Percentiles rank a stretch among this genome's conserved stretches.
phyloP scores from a whole-genome alignment of 148 eudicot genomes.

The Fagopyrum esculentum region DNA sequence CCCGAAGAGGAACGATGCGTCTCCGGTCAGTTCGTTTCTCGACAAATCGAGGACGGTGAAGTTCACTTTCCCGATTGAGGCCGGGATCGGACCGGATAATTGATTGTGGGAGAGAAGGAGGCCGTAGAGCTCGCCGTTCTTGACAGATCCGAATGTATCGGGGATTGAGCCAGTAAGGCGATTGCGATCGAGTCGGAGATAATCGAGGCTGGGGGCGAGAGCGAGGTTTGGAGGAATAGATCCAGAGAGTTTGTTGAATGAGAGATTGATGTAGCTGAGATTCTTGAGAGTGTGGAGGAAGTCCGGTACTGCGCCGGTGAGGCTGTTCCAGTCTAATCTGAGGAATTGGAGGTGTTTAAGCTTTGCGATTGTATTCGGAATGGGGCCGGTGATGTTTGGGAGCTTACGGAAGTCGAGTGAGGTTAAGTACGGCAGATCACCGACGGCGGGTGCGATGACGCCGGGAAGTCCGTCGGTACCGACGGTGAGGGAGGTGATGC shows the following conservation, averaged over 20 bases:
- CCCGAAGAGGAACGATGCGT: slow-evolving; percentile 38
- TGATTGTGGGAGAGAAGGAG: slow-evolving; percentile 24
- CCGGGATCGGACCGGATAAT: slow-evolving; percentile 30
- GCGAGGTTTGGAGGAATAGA: slow-evolving; percentile 25
- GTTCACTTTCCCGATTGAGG: slow-evolving; percentile 16
- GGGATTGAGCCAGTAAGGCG: slow-evolving; percentile 32
- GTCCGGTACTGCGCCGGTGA: slow-evolving; percentile 27
- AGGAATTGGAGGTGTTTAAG: slow-evolving; percentile 20
- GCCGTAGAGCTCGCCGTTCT: background rate
- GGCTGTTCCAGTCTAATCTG: slow-evolving; percentile 19
- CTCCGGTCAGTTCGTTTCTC: slow-evolving; percentile 28
- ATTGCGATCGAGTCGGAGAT: slow-evolving; percentile 9
- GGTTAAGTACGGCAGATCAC: slow-evolving; percentile 21
- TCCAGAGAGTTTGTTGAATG: slow-evolving; percentile 26
- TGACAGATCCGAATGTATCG: slow-evolving; percentile 18
- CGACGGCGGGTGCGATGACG: slow-evolving; percentile 8
- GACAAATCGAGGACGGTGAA: slow-evolving; percentile 12
- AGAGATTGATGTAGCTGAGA: slow-evolving; percentile 18
- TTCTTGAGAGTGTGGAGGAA: slow-evolving; percentile 17
- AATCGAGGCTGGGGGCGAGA: slow-evolving; percentile 13
- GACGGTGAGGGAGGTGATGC: background rate
- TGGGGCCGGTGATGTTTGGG: slow-evolving; percentile 23
- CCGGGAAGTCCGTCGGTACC: slow-evolving; percentile 8
- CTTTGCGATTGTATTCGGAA: slow-evolving; percentile 23
- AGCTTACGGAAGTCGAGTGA: slow-evolving; percentile 20